Evolutionary conservation across 83 land plant species (phyloP), one percentile per base, ranked within the genome.

Genomic region (Diphasiastrum complanatum): DNA sequence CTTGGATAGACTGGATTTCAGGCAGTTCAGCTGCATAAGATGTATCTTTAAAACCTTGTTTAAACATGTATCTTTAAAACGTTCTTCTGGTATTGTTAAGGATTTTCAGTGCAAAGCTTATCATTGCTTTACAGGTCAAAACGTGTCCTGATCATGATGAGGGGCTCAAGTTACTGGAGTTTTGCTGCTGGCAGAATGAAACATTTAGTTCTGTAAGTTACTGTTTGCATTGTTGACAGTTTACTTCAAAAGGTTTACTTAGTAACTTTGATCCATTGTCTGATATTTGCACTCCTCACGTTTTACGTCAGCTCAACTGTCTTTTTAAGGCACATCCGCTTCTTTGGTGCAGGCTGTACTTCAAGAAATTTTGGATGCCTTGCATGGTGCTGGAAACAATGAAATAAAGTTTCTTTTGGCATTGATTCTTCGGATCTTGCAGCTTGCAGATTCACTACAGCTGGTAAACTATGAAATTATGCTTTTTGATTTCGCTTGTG

Each of bases 111-210:
- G 35, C 14, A 35, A 16, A 29, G 23, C 10, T 61, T 33, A 22
- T 11, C 25, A 18, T 25, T 19, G 24, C 12, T 33, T 47, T 71
- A 33, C 70, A 71, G 74, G 65, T 71, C 30, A 67, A 71, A 41
- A 71, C 70, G n/a, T 71, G 63, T 47, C 40, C 70, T n/a, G 74
- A 71, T 22, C 71, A 47, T n/a, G 74, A 65, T 10, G 74, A 71
- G 35, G 61, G 29, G 27, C 30, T 71, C 25, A 71, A 55, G 11
- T 29, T 71, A 47, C 51, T 65, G 31, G 70, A 65, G 54, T 65
- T 71, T 65, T 65, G 72, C 45, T 54, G 61, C 62, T 71, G 74
- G 74, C 56, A 59, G 18, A 71, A 71, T 30, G 62, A 64, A 33
- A 32, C 60, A 10, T 64, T 71, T 24, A 71, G 57, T 32, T 16